Evolutionary conservation across 306 rosid genomes (phyloP).

Genomic region (Medicago arabica): DNA sequence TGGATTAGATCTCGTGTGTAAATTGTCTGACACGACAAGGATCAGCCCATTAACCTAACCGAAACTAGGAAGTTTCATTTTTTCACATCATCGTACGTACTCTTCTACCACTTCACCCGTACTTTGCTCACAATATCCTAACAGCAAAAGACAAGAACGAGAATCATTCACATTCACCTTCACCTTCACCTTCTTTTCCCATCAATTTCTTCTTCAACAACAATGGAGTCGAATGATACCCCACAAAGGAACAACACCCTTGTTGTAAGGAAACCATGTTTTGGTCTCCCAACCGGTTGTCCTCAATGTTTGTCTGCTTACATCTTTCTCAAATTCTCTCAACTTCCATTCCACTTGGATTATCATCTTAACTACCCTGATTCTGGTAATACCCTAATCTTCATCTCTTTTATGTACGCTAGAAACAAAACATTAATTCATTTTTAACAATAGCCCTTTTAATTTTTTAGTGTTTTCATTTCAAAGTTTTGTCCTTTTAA

Average conservation of each 20-base stretch:
- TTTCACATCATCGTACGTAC: no score
- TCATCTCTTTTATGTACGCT: not conserved
- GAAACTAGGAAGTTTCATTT: not conserved
- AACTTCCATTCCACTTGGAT: slow-evolving; percentile 67
- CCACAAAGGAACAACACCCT: slow-evolving; percentile 59
- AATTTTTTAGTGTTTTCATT: not conserved
- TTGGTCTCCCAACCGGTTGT: slow-evolving; percentile 85
- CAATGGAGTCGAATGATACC: slow-evolving; percentile 42
- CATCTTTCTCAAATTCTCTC: slow-evolving; percentile 78
- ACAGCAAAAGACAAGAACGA: no score
- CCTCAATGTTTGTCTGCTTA: slow-evolving; percentile 74
- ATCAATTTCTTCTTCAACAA: slow-evolving; percentile 23
- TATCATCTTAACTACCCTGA: slow-evolving; percentile 78
- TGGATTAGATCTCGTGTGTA: not conserved
- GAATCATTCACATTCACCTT: not conserved
- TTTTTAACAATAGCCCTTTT: slow-evolving; percentile 22
- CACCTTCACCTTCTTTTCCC: not conserved
- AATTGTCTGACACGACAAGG: not conserved
- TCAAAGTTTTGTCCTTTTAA: slow-evolving; percentile 33
- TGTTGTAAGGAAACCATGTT: slow-evolving; percentile 85
- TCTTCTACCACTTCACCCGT: no score
- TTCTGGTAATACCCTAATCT: slow-evolving; percentile 60
- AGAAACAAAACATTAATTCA: not conserved
- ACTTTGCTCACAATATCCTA: no score
- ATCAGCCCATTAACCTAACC: not conserved